phyloP scores from a whole-genome alignment of 805 yeast species.

The Candida stauntonica region DNA sequence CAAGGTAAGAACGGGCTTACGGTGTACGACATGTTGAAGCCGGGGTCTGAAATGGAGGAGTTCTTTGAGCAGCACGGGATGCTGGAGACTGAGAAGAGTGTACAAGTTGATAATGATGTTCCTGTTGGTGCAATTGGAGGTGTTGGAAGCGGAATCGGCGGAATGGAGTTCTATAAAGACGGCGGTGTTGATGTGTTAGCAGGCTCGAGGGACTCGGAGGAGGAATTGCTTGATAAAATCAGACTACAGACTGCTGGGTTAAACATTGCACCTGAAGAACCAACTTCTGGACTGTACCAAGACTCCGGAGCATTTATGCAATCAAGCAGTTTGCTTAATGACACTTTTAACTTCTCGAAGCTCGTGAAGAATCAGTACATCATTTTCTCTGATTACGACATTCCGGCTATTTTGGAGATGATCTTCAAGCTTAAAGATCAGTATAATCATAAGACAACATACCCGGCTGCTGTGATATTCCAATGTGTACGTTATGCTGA shows the following conservation, averaged over 20 bases:
- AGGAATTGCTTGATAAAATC: constrained; percentile 30
- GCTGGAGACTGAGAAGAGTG: constrained; percentile 16
- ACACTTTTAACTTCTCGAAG: constrained; percentile 52
- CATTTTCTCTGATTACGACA: constrained; percentile 55
- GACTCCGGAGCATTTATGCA: constrained; percentile 17
- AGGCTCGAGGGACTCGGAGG: constrained; percentile 10
- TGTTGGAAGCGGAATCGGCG: background rate
- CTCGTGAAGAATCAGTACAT: constrained; percentile 56
- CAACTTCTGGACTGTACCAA: constrained; percentile 21
- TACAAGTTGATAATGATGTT: background rate
- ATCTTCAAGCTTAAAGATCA: constrained; percentile 58
- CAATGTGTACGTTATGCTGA: constrained; percentile 71
- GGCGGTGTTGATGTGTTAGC: constrained; percentile 2
- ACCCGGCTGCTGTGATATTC: constrained; percentile 66
- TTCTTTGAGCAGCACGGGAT: constrained; percentile 53
- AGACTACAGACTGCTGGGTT: constrained; percentile 37
- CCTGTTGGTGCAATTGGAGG: background rate
- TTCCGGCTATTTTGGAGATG: constrained; percentile 68
- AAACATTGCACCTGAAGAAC: constrained; percentile 15
- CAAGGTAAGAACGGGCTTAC: constrained; percentile 38
- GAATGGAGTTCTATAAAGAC: constrained; percentile 18
- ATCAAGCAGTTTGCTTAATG: constrained; percentile 15
- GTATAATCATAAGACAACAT: constrained; percentile 40
- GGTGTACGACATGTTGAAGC: constrained; percentile 55
- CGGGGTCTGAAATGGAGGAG: constrained; percentile 52